These are phyloP conservation scores for Actinomortierella wolfii DNA, from an alignment of 371 early-diverging fungal genomes.

Conservation along the genomic window DNA sequence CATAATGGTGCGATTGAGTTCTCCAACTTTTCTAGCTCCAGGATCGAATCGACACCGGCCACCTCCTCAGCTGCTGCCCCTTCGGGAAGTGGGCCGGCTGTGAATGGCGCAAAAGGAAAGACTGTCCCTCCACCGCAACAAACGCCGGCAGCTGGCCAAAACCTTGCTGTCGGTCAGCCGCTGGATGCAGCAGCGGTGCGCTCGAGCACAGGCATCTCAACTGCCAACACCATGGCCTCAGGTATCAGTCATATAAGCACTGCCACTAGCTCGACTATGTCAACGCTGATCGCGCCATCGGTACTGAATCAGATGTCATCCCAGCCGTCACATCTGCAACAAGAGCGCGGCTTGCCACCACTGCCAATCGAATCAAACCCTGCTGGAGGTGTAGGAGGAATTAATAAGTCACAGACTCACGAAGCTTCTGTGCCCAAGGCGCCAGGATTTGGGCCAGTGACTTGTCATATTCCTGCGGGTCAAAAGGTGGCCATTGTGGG, in stretches of 20 bases:
- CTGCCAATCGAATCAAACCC: not conserved
- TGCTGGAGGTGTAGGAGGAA: not conserved
- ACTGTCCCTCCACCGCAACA: not conserved
- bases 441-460: constrained; percentile 34
- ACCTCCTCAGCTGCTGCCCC: not conserved
- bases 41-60: constrained; percentile 6
- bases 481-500: constrained; percentile 43
- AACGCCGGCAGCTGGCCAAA: not conserved
- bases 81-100: constrained; percentile 6
- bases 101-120: not conserved
- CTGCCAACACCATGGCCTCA: constrained; percentile 31
- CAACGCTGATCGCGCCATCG: constrained; percentile 23
- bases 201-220: constrained; percentile 30
- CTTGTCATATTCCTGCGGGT: constrained; percentile 30
- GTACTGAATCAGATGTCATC: constrained; percentile 6
- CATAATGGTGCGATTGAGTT: constrained; percentile 39
- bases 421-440: not conserved
- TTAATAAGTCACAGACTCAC: not conserved
- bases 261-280: constrained; percentile 9
- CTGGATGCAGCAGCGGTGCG: constrained; percentile 10
- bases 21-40: constrained; percentile 27
- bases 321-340: constrained; percentile 6
- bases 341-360: too few relatives aligned
- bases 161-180: constrained; percentile 9
- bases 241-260: constrained; percentile 23